Evolutionary conservation across 371 early-diverging fungal species (phyloP).

Genomic region (Caulochytrium protostelioides): DNA sequence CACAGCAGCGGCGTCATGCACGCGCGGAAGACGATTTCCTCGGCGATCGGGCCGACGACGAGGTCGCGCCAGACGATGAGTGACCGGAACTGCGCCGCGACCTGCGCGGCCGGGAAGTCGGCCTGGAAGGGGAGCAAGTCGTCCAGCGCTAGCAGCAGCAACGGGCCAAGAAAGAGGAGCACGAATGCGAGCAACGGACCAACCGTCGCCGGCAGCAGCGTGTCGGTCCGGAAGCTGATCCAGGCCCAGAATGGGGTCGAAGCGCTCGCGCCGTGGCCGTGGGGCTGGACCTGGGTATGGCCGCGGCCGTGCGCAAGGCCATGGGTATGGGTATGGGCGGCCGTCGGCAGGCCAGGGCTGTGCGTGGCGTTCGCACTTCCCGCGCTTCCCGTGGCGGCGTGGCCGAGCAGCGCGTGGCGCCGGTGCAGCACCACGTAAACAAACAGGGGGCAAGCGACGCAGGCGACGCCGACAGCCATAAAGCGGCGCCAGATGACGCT

Average conservation of each 20-base stretch:
- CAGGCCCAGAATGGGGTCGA: not conserved
- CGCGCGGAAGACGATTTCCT: constrained; percentile 43
- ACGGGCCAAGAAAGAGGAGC: constrained; percentile 29
- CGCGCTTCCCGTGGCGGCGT: too few relatives aligned
- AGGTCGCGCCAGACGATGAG: constrained; percentile 4
- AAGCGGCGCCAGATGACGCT: constrained; percentile 12
- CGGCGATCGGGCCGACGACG: constrained; percentile 34
- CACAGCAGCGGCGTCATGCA: constrained; percentile 31
- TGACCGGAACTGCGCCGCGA: not conserved
- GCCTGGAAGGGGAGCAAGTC: constrained; percentile 15
- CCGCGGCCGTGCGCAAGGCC: too few relatives aligned
- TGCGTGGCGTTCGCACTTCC: too few relatives aligned
- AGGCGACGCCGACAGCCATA: constrained; percentile 6
- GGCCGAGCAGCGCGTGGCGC: constrained; percentile 1
- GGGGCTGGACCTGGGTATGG: too few relatives aligned
- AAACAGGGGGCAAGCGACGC: constrained; percentile 3
- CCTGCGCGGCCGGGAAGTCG: constrained; percentile 5
- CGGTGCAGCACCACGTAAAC: constrained; percentile 1
- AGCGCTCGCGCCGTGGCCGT: too few relatives aligned
- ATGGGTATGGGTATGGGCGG: too few relatives aligned
- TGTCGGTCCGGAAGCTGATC: not conserved
- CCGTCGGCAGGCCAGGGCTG: too few relatives aligned
- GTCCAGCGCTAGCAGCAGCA: constrained; percentile 16
- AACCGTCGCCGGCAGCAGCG: not conserved
- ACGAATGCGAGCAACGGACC: constrained; percentile 1